Evolutionary conservation across 306 rosid species (phyloP).

Genomic region (Inga laurina): DNA sequence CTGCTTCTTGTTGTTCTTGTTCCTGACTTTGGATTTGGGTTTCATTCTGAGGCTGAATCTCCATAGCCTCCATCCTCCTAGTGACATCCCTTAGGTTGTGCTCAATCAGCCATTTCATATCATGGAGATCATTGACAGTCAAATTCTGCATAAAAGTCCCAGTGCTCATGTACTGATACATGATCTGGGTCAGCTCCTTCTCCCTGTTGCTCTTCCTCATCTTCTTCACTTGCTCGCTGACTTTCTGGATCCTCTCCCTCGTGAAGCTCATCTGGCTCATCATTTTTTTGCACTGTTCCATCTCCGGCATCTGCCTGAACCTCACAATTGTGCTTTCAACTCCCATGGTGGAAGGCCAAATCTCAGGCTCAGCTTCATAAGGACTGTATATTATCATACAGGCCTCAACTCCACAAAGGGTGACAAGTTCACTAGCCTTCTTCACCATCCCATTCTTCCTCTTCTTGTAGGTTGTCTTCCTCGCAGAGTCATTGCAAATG

Average conservation of each 20-base stretch:
- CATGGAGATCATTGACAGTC: conserved; percentile 17
- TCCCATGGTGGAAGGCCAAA: conserved; percentile 38
- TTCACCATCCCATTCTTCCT: conserved; percentile 22
- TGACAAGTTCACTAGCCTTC: conserved; percentile 16
- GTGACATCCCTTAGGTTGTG: conserved; percentile 12
- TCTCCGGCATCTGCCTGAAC: conserved; percentile 17
- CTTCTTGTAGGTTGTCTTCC: conserved; percentile 32
- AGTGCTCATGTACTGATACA: conserved; percentile 16
- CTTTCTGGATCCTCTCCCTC: conserved; percentile 18
- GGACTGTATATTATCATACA: conserved; percentile 35
- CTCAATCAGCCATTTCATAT: conserved; percentile 16
- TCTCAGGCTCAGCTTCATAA: conserved; percentile 30
- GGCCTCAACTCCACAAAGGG: conserved; percentile 37
- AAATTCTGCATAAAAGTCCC: neutral
- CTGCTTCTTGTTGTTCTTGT: neutral
- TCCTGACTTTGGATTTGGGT: neutral
- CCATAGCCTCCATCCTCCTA: neutral
- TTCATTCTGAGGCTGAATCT: neutral
- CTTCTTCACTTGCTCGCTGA: conserved; percentile 27
- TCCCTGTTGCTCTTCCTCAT: conserved; percentile 13
- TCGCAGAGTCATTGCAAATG: conserved; percentile 30
- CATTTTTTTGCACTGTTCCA: conserved; percentile 34
- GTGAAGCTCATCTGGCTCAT: conserved; percentile 31
- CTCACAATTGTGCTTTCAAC: neutral
- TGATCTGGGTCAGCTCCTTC: conserved; percentile 14